These are phyloP conservation scores for Vigna mungo DNA, from an alignment of 306 rosid species.

Conservation along the genomic window DNA sequence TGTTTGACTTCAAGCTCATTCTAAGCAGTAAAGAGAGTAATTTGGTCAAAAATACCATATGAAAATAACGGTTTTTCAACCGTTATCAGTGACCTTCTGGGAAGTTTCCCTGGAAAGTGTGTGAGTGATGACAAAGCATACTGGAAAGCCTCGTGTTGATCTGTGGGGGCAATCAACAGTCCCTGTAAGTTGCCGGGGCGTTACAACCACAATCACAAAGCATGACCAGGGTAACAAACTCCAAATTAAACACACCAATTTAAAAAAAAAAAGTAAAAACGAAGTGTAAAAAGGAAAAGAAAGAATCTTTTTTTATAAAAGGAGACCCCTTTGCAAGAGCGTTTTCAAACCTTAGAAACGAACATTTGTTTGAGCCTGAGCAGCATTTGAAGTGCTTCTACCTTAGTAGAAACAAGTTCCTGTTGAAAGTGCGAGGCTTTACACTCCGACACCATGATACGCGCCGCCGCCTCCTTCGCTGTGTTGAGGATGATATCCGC, in stretches of 20 bases:
- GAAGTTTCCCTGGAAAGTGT: too few species aligned
- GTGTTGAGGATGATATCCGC: conserved; percentile 82
- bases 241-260: conserved; percentile 35
- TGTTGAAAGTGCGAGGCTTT: conserved; percentile 62
- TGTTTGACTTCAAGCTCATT: too few species aligned
- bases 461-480: conserved; percentile 85
- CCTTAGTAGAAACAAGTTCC: conserved; percentile 67
- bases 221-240: conserved; percentile 28
- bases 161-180: too few species aligned
- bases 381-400: conserved; percentile 76
- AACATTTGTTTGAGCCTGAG: conserved; percentile 74
- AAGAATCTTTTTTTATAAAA: neutral
- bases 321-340: conserved; percentile 23
- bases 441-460: conserved; percentile 75
- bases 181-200: too few species aligned
- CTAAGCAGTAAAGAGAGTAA: too few species aligned
- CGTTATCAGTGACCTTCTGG: too few species aligned
- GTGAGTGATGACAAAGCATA: too few species aligned
- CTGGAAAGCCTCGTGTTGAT: too few species aligned
- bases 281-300: conserved; percentile 13
- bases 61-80: too few species aligned
- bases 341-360: conserved; percentile 70
- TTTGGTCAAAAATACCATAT: too few species aligned
- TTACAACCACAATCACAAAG: conserved; percentile 43
- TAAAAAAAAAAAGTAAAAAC: neutral